Evolutionary conservation across 139 green algal genomes (phyloP), one percentile per base, ranked within the genome.

Genomic region (Diplosphaera chodatii): DNA sequence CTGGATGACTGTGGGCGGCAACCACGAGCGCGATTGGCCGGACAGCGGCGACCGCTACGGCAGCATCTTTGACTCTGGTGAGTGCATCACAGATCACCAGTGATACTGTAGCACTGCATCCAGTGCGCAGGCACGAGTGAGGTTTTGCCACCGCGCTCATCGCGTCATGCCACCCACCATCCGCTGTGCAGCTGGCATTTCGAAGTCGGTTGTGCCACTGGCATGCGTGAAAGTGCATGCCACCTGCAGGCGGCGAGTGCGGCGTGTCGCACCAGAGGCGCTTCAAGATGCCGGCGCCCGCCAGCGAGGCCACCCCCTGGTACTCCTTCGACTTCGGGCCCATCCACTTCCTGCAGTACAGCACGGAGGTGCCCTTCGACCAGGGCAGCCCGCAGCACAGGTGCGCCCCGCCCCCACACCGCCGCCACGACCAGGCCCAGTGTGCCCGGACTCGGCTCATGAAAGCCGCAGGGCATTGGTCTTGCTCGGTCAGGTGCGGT

Each of bases 21-120:
- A 96, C 77, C 91, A 96, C 70, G 91, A 96, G 80, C 79, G 86
- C 18, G 85, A 93, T 73, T 95, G 83, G 81, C 84, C 87, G 0
- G 64, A 64, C 67, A 83, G 59, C 1, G 86, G 83, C 0, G 85
- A 91, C 75, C 69, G 84, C 18, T 89, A 79, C 40, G 40, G 68
- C 18, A 30, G 28, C 28, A 22, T 29, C 20, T 20, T 71, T 22
- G 23, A 74, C 68, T 74, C 62, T n/a, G 40, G 32, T 72, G 18
- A 29, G 55, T 25, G 8, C 48, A 23, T 4, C 2, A 68, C 18
- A n/a, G n/a, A n/a, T n/a, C n/a, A n/a, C n/a, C n/a, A n/a, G n/a
- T n/a, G n/a, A n/a, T n/a, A n/a, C n/a, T n/a, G n/a, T n/a, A n/a
- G n/a, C n/a, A n/a, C n/a, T n/a, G n/a, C n/a, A n/a, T n/a, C n/a